These are phyloP conservation scores for Elsinoe australis DNA, from an alignment of 2,329 filamentous ascomycete genomes.

Conservation along the genomic window DNA sequence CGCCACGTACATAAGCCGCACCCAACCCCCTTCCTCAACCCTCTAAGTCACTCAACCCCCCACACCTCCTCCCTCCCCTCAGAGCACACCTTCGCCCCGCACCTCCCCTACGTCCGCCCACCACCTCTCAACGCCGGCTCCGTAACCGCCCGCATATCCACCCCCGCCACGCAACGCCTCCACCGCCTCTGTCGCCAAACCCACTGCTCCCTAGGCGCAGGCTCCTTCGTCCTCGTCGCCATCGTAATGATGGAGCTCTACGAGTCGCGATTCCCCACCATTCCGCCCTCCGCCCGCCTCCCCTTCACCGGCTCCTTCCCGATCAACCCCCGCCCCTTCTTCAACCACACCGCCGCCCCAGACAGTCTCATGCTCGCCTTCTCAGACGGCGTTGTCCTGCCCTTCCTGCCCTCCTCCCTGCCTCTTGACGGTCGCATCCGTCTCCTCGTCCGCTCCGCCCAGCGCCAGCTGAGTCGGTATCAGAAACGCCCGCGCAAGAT, in stretches of 20 bases:
- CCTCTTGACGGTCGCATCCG: slow-evolving; percentile 33
- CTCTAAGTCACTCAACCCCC: slow-evolving; percentile 27
- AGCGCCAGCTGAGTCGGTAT: slow-evolving; percentile 37
- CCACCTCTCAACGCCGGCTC: slow-evolving; percentile 35
- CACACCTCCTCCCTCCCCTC: slow-evolving; percentile 22
- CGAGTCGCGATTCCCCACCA: slow-evolving; percentile 28
- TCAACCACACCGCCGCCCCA: slow-evolving; percentile 32
- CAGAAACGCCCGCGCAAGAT: slow-evolving; percentile 35
- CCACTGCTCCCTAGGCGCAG: slow-evolving; percentile 37
- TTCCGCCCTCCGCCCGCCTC: slow-evolving; percentile 26
- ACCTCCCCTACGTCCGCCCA: slow-evolving; percentile 34
- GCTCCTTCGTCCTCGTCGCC: slow-evolving; percentile 40
- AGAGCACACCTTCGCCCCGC: slow-evolving; percentile 26
- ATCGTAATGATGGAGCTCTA: slow-evolving; percentile 42
- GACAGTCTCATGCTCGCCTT: slow-evolving; percentile 44
- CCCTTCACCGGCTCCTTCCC: slow-evolving; percentile 42
- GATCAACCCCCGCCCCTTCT: slow-evolving; percentile 40
- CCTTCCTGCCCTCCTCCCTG: slow-evolving; percentile 34
- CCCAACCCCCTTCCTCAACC: slow-evolving; percentile 37
- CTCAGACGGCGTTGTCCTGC: slow-evolving; percentile 40
- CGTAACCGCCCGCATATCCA: slow-evolving; percentile 29
- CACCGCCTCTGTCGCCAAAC: slow-evolving; percentile 34
- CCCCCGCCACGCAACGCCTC: slow-evolving; percentile 30
- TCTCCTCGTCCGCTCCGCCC: slow-evolving; percentile 35
- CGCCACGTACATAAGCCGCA: slow-evolving; percentile 36